Conservation (phyloP, 2,329 filamentous ascomycete species). For the Hymenoscyphus infarciens region DNA sequence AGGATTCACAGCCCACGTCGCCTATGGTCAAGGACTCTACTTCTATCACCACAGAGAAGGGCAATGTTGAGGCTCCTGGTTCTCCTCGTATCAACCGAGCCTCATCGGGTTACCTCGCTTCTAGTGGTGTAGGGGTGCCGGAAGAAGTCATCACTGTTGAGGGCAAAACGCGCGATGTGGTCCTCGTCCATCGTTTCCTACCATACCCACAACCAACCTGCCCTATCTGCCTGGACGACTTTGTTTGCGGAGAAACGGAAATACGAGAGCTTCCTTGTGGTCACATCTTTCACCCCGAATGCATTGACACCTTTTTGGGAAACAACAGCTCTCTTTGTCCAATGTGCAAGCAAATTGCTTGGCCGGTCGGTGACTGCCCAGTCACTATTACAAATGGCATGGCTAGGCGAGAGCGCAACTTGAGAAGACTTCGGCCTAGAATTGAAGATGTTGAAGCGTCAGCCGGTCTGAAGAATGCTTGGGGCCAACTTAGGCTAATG, state of each 20-base stretch:
- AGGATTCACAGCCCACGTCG: slow-evolving; percentile 39
- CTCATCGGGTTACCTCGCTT: not conserved
- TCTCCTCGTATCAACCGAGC: slow-evolving; percentile 6
- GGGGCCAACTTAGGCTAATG: slow-evolving; percentile 15
- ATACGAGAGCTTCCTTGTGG: slow-evolving; percentile 85
- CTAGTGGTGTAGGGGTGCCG: not conserved
- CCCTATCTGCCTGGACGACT: slow-evolving; percentile 86
- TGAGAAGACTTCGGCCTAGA: slow-evolving; percentile 45
- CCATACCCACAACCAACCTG: slow-evolving; percentile 75
- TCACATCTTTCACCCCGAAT: slow-evolving; percentile 91
- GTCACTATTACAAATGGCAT: slow-evolving; percentile 74
- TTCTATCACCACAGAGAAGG: not conserved
- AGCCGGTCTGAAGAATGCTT: slow-evolving; percentile 7
- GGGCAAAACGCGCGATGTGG: slow-evolving; percentile 10
- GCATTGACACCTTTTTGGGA: slow-evolving; percentile 80
- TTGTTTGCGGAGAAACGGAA: slow-evolving; percentile 62
- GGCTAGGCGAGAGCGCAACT: slow-evolving; percentile 74
- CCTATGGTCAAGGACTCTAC: slow-evolving; percentile 1
- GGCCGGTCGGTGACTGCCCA: slow-evolving; percentile 66
- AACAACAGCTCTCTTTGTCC: slow-evolving; percentile 84
- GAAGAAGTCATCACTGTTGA: slow-evolving; percentile 3
- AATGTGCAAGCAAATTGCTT: slow-evolving; percentile 79
- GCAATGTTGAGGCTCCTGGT: not conserved
- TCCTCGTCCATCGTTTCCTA: slow-evolving; percentile 29
- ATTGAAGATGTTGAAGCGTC: slow-evolving; percentile 21